Base-by-base conservation (phyloP, 2,329 filamentous ascomycete genomes). In the Ophiocordyceps camponoti-saundersi region DNA sequence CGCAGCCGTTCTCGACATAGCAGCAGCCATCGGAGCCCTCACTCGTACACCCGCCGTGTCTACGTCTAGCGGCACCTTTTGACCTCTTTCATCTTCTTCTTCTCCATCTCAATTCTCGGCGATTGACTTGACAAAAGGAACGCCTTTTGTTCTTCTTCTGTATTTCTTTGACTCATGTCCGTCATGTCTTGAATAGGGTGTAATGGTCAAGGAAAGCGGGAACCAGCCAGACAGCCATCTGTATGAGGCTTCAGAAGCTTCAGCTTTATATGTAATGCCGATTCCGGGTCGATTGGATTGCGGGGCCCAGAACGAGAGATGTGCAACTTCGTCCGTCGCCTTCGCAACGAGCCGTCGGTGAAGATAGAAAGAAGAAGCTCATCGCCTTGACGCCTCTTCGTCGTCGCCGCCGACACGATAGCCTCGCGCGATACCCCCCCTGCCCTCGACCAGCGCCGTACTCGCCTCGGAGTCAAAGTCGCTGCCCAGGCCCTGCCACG, bases 401-500 rank as follows among this genome's bases (percentile, higher is more conserved):
- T 84, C 85, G 46, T 68, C 69, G 20, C 79, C 69, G 20, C 79
- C 85, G 46, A 92, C 82, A 0, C 71, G 77, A 66, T 98, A 98
- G 0, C 90, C 92, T 56, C 85, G 79, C 32, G 92, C 92, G 48
- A 96, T 79, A 16, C 92, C 92, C 53, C 80, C 83, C 52, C 87
- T 76, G 1, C 92, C 92, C 63, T 95, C 80, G 58, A 95, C 87
- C 48, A 98, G 75, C 18, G 76, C 61, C 1, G 83, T 80, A 48
- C 83, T 68, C n/a, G 68, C 65, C 46, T 76, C 71, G 15, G 65
- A 52, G 20, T 66, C 52, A 56, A 88, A 93, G 60, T 98, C 92
- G 51, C 79, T 94, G 0, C 92, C 92, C 22, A 98, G 65, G 0
- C 92, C 92, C 57, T 83, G 83, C 92, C 92, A 98, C 4, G 86